Base-by-base conservation (phyloP, 768 basidiomycete genomes). In the Kwoniella dejecticola region DNA sequence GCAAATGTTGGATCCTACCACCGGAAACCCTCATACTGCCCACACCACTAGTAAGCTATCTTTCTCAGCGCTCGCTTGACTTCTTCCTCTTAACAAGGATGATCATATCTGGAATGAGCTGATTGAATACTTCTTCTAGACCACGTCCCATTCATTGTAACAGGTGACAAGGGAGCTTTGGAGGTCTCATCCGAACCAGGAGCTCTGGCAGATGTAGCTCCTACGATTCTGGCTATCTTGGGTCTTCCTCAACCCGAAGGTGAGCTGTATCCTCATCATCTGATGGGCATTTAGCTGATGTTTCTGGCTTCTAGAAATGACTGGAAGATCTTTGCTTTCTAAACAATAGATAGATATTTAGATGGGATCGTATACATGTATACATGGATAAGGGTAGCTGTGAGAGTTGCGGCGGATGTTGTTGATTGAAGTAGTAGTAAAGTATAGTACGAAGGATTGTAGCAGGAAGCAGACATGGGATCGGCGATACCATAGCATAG, bases 201-300 rank as follows among this genome's bases (percentile, higher is more conserved):
- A 21, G 89, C 91, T 44, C 79, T 94, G 67, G 89, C 89, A 65
- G 92, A 95, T 78, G 91, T 95, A 53, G 92, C 93, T 8, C 93
- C 91, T 36, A 95, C 93, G 1, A 81, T 92, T 30, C 81, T 96
- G 68, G 89, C 85, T 64, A 79, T 95, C 38, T 80, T 95, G 84
- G 88, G 88, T 36, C 74, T 90, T 30, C 80, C 84, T 2, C 81
- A 89, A 69, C 89, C 89, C 2, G 83, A 89, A 72, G 87, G 87
- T 87, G 59, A 70, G 84, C 71, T 12, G 36, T n/a, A n/a, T n/a
- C n/a, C n/a, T n/a, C n/a, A 24, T 31, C 4, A 15, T 21, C 15
- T 40, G 38, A 26, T 57, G 19, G 19, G 31, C 23, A 19, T 44
- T 10, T 42, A 79, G 59, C 26, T 40, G 52, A 53, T 21, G 24